These are phyloP conservation scores for Dillenia suffruticosa DNA, from an alignment of 164 flowering plant species.

Conservation along the genomic window DNA sequence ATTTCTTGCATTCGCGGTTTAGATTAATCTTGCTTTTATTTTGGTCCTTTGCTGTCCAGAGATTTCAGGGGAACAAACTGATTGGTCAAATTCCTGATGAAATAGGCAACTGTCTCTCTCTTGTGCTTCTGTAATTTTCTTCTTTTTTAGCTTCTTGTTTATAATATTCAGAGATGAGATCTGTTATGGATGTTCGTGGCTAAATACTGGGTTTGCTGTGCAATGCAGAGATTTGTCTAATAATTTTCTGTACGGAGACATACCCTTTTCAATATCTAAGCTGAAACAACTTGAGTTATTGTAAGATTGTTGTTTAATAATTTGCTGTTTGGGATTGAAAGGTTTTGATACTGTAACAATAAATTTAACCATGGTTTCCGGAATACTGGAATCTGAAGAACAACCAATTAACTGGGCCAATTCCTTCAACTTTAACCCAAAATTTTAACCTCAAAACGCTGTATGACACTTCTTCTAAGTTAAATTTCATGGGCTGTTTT, in stretches of 20 bases:
- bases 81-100: constrained; percentile 97
- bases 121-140: constrained; percentile 44
- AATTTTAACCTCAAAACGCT: constrained; percentile 80
- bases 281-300: constrained; percentile 71
- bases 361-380: background rate
- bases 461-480: constrained; percentile 29
- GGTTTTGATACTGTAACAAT: too few species aligned
- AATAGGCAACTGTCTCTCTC: constrained; percentile 64
- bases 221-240: constrained; percentile 67
- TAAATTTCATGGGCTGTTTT: too few species aligned
- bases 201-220: background rate
- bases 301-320: constrained; percentile 33
- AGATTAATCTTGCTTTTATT: background rate
- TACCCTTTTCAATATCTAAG: constrained; percentile 81
- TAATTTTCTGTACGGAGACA: constrained; percentile 70
- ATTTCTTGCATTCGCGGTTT: background rate
- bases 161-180: background rate
- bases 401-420: constrained; percentile 83
- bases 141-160: background rate
- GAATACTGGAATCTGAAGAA: constrained; percentile 64
- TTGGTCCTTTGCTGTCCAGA: constrained; percentile 26
- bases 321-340: background rate
- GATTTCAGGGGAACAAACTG: constrained; percentile 78
- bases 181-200: background rate
- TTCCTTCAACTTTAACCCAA: constrained; percentile 88